Evolutionary conservation across 2,329 filamentous ascomycete genomes (phyloP).

Genomic region (Phaeosphaeriaceae sp.): DNA sequence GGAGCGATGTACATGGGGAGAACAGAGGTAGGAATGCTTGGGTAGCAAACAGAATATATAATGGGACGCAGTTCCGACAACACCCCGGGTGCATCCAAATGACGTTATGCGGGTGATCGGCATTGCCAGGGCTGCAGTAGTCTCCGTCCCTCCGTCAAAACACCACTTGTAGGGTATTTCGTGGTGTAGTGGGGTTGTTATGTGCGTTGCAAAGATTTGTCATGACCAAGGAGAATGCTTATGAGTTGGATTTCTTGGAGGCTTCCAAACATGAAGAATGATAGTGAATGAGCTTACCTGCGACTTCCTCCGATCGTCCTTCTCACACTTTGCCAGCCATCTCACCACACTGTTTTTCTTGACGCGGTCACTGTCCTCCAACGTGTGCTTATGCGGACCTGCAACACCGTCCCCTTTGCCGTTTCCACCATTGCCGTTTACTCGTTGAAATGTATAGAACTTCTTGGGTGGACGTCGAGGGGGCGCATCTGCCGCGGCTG

Average conservation of each 20-base stretch:
- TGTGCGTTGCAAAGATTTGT: no score
- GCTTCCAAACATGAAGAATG: neutral
- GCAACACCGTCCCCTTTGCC: slow-evolving; percentile 73
- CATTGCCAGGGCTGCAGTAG: neutral
- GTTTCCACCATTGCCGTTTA: slow-evolving; percentile 78
- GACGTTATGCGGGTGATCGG: slow-evolving; percentile 5
- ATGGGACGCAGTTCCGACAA: neutral
- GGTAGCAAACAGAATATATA: neutral
- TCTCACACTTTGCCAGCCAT: slow-evolving; percentile 68
- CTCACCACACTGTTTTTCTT: slow-evolving; percentile 82
- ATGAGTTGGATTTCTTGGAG: neutral
- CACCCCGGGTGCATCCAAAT: neutral
- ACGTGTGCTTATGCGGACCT: slow-evolving; percentile 75
- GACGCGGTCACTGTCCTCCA: slow-evolving; percentile 77
- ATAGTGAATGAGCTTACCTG: slow-evolving; percentile 33
- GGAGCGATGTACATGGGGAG: slow-evolving; percentile 12
- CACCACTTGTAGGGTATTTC: neutral
- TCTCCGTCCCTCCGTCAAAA: neutral
- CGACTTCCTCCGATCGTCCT: slow-evolving; percentile 66
- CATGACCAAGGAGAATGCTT: neutral
- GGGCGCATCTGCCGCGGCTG: slow-evolving; percentile 10
- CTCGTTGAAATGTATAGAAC: slow-evolving; percentile 75
- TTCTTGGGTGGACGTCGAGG: slow-evolving; percentile 27
- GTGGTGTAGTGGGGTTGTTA: neutral
- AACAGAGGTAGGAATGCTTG: neutral